phyloP scores from a whole-genome alignment of 768 basidiomycete genomes.

The Leccinum aurantiacum region DNA sequence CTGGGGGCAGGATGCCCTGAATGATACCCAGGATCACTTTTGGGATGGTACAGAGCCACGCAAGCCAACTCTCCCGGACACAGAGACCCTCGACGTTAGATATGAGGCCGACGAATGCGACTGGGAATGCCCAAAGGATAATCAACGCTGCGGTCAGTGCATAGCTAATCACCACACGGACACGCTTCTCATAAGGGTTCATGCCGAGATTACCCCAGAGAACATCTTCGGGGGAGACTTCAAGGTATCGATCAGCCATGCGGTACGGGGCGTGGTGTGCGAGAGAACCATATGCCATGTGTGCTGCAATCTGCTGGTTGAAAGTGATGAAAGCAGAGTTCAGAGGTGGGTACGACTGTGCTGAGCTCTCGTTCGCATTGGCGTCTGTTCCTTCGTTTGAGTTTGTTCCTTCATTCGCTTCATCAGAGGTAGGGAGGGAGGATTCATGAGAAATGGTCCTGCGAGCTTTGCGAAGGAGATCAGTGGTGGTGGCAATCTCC shows the following conservation, averaged over 20 bases:
- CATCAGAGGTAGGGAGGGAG: conserved; percentile 23
- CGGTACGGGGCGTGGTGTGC: conserved; percentile 80
- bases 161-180: conserved; percentile 67
- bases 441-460: conserved; percentile 24
- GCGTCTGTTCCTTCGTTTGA: conserved; percentile 12
- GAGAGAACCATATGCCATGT: conserved; percentile 76
- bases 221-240: conserved; percentile 85
- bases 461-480: conserved; percentile 52
- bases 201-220: conserved; percentile 89
- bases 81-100: conserved; percentile 80
- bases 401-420: conserved; percentile 14
- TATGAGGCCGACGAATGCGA: conserved; percentile 81
- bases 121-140: conserved; percentile 86
- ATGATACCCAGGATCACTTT: conserved; percentile 73
- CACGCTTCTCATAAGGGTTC: conserved; percentile 84
- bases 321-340: conserved; percentile 88
- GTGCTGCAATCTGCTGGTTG: conserved; percentile 89
- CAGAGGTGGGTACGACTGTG: conserved; percentile 52
- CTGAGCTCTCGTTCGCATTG: conserved; percentile 9
- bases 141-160: conserved; percentile 77
- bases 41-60: conserved; percentile 80
- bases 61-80: conserved; percentile 62
- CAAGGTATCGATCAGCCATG: conserved; percentile 75
- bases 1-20: conserved; percentile 84
- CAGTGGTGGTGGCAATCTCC: conserved; percentile 62